Evolutionary conservation across 352 stramenopile species (phyloP), one percentile per base, ranked within the genome.

Genomic region (Globisporangium middletonii): DNA sequence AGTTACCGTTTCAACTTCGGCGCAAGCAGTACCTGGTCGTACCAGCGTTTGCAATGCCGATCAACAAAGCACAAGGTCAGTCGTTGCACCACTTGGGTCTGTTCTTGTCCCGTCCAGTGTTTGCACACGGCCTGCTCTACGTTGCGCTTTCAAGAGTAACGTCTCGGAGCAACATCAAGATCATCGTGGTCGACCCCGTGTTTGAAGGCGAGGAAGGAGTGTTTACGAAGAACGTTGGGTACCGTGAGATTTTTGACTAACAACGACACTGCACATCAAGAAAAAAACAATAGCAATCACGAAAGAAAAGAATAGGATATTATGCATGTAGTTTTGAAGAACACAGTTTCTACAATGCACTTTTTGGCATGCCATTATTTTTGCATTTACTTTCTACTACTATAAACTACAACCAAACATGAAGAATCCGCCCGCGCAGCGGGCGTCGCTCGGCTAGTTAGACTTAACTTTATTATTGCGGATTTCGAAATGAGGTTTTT

Each of bases 211-310:
- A 64, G 1, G 54, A 57, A 1, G 51, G 33, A 0, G 47, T 48
- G 0, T 68, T 60, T 57, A 68, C 60, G 0, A 61, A 49, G 12
- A 68, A 71, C 54, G 62, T 71, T 2, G 57, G 63, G 2, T 71
- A 59, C 18, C 18, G 19, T 1, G n/a, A 57, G 12, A 63, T 63
- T 23, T 62, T 62, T 13, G 16, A 50, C n/a, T 41, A 41, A 23
- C 23, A 23, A 23, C 23, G 23, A 23, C 23, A 23, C 23, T 23
- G 23, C 23, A 23, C 23, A 23, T 23, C 23, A 23, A 23, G 23
- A 23, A 23, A 23, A 23, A 23, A 23, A 23, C 23, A 23, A 23
- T 23, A 23, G 23, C 23, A 23, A 23, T 23, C 23, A 23, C 23
- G 23, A 23, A 23, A 23, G 23, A 23, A 23, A 23, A 23, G 23